Conservation (phyloP, 2,329 filamentous ascomycete genomes). For the Peltaster fructicola region DNA sequence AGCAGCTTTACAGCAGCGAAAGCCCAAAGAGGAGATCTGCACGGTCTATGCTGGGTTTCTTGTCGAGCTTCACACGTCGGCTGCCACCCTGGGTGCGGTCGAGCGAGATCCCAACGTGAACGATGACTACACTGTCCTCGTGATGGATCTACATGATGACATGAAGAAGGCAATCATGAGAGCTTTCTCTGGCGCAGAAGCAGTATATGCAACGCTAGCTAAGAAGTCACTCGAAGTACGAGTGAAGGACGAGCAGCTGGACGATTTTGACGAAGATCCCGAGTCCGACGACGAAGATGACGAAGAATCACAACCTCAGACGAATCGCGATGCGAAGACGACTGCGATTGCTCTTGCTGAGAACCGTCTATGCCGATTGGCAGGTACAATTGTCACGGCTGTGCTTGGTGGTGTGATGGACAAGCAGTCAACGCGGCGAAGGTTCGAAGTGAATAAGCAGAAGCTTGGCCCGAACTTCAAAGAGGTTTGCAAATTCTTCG, state of each 20-base stretch:
- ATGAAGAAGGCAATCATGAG: constrained; percentile 50
- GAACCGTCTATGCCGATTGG: constrained; percentile 68
- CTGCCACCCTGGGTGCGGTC: constrained; percentile 42
- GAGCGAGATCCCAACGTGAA: constrained; percentile 18
- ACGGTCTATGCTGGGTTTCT: constrained; percentile 57
- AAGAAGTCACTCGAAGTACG: constrained; percentile 14
- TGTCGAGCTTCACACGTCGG: constrained; percentile 67
- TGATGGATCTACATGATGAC: constrained; percentile 45
- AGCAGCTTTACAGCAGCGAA: constrained; percentile 30
- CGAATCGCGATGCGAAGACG: constrained; percentile 39
- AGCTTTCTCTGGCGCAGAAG: constrained; percentile 63
- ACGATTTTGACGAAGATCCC: constrained; percentile 44
- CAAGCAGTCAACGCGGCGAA: constrained; percentile 43
- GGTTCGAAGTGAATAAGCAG: constrained; percentile 62
- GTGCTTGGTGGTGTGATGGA: constrained; percentile 63
- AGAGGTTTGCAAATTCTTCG: constrained; percentile 65
- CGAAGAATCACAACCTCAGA: constrained; percentile 27
- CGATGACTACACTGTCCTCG: constrained; percentile 33
- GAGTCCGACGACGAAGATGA: constrained; percentile 35
- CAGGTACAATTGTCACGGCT: constrained; percentile 68
- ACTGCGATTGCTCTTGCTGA: constrained; percentile 52
- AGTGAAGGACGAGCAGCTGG: constrained; percentile 31
- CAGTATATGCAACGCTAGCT: constrained; percentile 53
- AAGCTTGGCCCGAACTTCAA: constrained; percentile 72
- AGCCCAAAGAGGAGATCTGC: constrained; percentile 48